Evolutionary conservation across 2,329 filamentous ascomycete genomes (phyloP), one percentile per base, ranked within the genome.

Genomic region (Cordyceps militaris): DNA sequence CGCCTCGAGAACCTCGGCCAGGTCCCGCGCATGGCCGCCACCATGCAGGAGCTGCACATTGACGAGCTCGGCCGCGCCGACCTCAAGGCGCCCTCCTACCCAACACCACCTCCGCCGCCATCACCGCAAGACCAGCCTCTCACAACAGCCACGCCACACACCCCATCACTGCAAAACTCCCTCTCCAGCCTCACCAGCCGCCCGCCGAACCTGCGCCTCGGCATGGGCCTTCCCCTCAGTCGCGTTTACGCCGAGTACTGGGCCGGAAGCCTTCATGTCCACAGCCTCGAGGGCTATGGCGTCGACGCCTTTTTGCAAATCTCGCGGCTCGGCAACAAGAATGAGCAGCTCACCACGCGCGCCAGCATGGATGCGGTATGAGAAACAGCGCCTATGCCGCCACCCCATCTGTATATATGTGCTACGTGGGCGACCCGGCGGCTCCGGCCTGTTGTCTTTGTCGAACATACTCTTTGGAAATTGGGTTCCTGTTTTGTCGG

Each of bases 191-290:
- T 99, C 43, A 90, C 90, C 1, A 88, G 86, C 59, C 81, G 94
- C 36, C 90, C 91, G 19, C 93, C 94, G 0, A 88, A 96, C 68
- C 76, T 97, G 61, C 83, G 91, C 11, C 79, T 99, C 1, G 94
- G 94, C 4, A 96, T 99, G 81, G 94, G 94, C 1, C 73, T 99
- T 53, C 94, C 94, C 0, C 86, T 99, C 74, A 96, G 92, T 66
- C 84, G 91, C 61, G 89, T 97, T 3, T 99, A 97, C 71, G 91
- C 93, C 28, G 93, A 97, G 72, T 97, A 97, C 72, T 99, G 94
- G 94, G 94, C 94, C 3, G 94, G 94, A 24, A 94, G 84, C 65
- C 76, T 99, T 9, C 89, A 96, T 66, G 73, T 97, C 59, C 93
- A 97, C 70, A 97, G 89, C 67, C 76, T 99, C 8, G 93, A 97